Conservation (phyloP, 768 basidiomycete species). For the Mycena polygramma region DNA sequence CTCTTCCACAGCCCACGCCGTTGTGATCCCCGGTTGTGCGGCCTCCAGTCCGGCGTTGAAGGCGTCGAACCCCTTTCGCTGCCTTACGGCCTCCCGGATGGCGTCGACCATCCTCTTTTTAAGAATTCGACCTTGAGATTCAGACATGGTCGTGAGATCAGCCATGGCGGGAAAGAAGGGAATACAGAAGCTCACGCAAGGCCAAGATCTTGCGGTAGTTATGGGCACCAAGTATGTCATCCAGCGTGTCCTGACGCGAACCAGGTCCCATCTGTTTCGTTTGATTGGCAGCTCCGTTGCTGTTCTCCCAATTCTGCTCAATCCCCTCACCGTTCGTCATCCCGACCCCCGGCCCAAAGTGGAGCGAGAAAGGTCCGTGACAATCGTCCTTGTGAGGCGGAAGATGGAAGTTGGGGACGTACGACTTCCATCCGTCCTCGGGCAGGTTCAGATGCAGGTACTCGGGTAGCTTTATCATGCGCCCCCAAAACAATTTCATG, state of each 20-base stretch:
- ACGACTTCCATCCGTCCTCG: constrained; percentile 35
- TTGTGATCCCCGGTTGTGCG: background rate
- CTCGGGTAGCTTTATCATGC: constrained; percentile 38
- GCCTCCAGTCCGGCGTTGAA: background rate
- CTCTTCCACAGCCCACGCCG: constrained; percentile 16
- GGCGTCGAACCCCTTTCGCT: background rate
- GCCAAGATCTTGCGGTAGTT: constrained; percentile 11
- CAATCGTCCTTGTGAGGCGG: constrained; percentile 33
- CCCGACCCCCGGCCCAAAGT: constrained; percentile 26
- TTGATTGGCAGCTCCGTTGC: constrained; percentile 40
- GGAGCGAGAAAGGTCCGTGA: constrained; percentile 25
- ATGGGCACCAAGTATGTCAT: background rate
- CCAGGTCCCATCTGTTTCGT: constrained; percentile 53
- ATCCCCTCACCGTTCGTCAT: constrained; percentile 21
- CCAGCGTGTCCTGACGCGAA: constrained; percentile 9
- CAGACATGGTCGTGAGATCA: too few species aligned
- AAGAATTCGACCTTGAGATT: background rate
- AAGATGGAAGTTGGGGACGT: constrained; percentile 42
- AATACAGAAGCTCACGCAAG: background rate
- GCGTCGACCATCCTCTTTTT: constrained; percentile 1
- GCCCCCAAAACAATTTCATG: constrained; percentile 31
- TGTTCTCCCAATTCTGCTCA: constrained; percentile 4
- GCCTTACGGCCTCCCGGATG: background rate
- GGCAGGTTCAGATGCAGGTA: constrained; percentile 10
- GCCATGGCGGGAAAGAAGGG: background rate